Conservation (phyloP, 805 yeast species). For the Wickerhamomyces hampshirensis region DNA sequence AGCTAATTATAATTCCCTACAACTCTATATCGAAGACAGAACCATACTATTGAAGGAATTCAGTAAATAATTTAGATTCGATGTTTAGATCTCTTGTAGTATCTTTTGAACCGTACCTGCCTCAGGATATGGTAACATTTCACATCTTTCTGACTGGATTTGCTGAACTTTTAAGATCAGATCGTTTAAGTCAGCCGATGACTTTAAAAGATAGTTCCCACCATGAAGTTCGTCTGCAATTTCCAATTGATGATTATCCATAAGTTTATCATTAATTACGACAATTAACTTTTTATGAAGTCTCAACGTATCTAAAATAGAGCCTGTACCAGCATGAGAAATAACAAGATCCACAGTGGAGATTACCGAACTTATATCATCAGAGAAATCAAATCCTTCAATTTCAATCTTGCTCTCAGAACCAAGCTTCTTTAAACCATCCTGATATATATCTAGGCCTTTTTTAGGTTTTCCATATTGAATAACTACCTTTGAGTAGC, state of each 20-base stretch:
- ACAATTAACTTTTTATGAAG: constrained; percentile 54
- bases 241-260: constrained; percentile 84
- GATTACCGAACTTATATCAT: constrained; percentile 38
- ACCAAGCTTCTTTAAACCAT: constrained; percentile 1
- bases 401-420: constrained; percentile 26
- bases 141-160: constrained; percentile 10
- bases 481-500: constrained; percentile 39
- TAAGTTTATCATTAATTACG: constrained; percentile 64
- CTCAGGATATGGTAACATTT: constrained; percentile 22
- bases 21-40: constrained; percentile 17
- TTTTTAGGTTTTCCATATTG: constrained; percentile 53
- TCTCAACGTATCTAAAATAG: constrained; percentile 75
- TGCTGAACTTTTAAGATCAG: constrained; percentile 14
- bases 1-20: constrained; percentile 2
- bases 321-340: constrained; percentile 92
- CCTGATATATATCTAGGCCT: constrained; percentile 8
- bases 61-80: not conserved
- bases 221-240: constrained; percentile 55
- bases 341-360: constrained; percentile 53
- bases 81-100: constrained; percentile 6
- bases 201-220: constrained; percentile 27
- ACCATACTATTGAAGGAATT: constrained; percentile 13
- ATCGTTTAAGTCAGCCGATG: constrained; percentile 8
- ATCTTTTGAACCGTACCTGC: constrained; percentile 9
- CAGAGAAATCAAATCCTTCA: constrained; percentile 43